phyloP scores from a whole-genome alignment of 768 basidiomycete species.

The Megacollybia marginata region DNA sequence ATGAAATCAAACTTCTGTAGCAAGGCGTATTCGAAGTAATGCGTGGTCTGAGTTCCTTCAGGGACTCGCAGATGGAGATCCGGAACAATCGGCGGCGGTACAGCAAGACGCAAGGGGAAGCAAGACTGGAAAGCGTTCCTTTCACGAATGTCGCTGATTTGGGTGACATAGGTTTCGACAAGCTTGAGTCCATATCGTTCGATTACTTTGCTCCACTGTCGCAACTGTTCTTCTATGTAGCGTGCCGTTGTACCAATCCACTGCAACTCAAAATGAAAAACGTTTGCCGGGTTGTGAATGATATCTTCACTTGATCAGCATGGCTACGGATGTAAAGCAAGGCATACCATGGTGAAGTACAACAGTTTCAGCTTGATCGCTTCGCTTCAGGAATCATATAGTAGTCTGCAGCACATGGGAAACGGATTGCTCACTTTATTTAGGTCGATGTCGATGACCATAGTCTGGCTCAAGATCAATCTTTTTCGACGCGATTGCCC shows the following conservation, averaged over 20 bases:
- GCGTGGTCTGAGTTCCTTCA: conserved; percentile 54
- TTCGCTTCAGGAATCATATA: conserved; percentile 39
- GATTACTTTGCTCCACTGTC: conserved; percentile 73
- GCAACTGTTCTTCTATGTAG: conserved; percentile 82
- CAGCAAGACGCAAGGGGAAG: conserved; percentile 70
- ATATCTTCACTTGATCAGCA: conserved; percentile 41
- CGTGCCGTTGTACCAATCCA: conserved; percentile 95
- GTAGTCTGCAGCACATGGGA: not conserved
- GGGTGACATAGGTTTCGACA: conserved; percentile 89
- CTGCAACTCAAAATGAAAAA: conserved; percentile 95
- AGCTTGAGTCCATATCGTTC: conserved; percentile 88
- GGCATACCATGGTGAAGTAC: conserved; percentile 60
- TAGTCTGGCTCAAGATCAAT: conserved; percentile 78
- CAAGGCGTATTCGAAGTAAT: conserved; percentile 79
- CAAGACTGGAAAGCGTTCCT: conserved; percentile 91
- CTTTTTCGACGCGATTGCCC: conserved; percentile 40
- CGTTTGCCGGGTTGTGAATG: conserved; percentile 89
- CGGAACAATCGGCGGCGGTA: conserved; percentile 65
- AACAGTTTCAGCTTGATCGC: conserved; percentile 82
- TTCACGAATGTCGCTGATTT: conserved; percentile 80
- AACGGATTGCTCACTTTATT: conserved; percentile 42
- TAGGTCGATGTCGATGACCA: conserved; percentile 83
- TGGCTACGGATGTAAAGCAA: no score
- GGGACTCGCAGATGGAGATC: conserved; percentile 63
- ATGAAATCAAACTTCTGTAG: conserved; percentile 77